Conservation (phyloP, 164 flowering plant species). For the Annona squamosa region DNA sequence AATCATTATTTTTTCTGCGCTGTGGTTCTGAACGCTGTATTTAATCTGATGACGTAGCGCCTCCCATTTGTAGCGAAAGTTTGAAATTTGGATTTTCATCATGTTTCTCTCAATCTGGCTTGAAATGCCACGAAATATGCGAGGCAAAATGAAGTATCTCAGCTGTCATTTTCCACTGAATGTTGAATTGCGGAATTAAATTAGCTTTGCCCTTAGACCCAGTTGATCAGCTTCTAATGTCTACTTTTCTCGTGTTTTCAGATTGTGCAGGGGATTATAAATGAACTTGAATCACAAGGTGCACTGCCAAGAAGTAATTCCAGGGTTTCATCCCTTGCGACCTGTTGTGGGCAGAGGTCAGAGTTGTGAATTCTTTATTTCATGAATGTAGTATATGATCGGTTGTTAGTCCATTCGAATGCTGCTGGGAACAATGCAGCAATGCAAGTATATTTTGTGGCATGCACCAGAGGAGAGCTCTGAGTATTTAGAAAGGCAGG, state of each 20-base stretch:
- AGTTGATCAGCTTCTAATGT: not conserved
- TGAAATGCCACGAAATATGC: no score
- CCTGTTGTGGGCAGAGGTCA: conserved; percentile 98
- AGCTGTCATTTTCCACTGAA: not conserved
- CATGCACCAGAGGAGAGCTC: no score
- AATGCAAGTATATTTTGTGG: no score
- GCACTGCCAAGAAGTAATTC: conserved; percentile 98
- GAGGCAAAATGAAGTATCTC: no score
- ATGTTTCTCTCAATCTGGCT: no score
- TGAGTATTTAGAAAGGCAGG: no score
- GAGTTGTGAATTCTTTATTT: not conserved
- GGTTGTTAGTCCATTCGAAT: no score
- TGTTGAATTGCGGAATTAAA: not conserved
- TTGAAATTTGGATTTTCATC: no score
- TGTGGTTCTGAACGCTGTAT: not conserved
- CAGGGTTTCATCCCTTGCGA: conserved; percentile 97
- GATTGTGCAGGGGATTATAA: conserved; percentile 97
- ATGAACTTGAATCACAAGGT: conserved; percentile 97
- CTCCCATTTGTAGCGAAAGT: no score
- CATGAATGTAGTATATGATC: not conserved
- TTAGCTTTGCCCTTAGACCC: not conserved
- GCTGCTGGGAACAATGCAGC: no score
- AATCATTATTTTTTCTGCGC: not conserved
- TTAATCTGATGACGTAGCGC: not conserved
- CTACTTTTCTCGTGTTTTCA: conserved; percentile 15